These are phyloP conservation scores for Kwoniella shandongensis DNA, from an alignment of 768 basidiomycete genomes.

Conservation along the genomic window DNA sequence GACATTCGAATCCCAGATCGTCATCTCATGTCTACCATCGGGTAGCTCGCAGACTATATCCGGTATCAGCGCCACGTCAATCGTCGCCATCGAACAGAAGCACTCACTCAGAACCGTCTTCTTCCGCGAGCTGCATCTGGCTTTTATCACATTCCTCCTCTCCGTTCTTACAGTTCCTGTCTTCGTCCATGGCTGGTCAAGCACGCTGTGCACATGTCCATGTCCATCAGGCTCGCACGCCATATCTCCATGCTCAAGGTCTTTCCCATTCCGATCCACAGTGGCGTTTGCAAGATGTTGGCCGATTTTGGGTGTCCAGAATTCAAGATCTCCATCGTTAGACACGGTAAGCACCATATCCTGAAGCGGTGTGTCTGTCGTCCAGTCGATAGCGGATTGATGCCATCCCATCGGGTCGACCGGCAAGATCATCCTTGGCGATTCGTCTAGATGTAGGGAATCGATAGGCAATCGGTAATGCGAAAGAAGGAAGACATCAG, in stretches of 20 bases:
- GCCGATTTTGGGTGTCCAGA: slow-evolving; percentile 69
- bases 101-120: slow-evolving; percentile 83
- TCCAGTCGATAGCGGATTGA: slow-evolving; percentile 49
- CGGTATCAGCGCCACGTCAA: not conserved
- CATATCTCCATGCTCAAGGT: slow-evolving; percentile 14
- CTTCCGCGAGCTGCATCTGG: slow-evolving; percentile 83
- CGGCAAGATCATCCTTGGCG: slow-evolving; percentile 34
- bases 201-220: not conserved
- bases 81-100: slow-evolving; percentile 4
- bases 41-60: slow-evolving; percentile 63
- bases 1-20: slow-evolving; percentile 94
- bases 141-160: slow-evolving; percentile 65
- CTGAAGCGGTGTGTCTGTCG: slow-evolving; percentile 40
- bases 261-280: not conserved
- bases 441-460: not conserved
- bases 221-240: slow-evolving; percentile 61
- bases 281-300: slow-evolving; percentile 19
- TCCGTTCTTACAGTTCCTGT: slow-evolving; percentile 63
- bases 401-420: slow-evolving; percentile 55
- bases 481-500: slow-evolving; percentile 22
- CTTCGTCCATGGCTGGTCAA: slow-evolving; percentile 56
- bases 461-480: slow-evolving; percentile 33
- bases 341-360: slow-evolving; percentile 80
- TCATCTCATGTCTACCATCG: slow-evolving; percentile 70
- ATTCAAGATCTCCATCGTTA: slow-evolving; percentile 73